These are phyloP conservation scores for Allium cepa DNA, from an alignment of 106 monocot species.

Conservation along the genomic window DNA sequence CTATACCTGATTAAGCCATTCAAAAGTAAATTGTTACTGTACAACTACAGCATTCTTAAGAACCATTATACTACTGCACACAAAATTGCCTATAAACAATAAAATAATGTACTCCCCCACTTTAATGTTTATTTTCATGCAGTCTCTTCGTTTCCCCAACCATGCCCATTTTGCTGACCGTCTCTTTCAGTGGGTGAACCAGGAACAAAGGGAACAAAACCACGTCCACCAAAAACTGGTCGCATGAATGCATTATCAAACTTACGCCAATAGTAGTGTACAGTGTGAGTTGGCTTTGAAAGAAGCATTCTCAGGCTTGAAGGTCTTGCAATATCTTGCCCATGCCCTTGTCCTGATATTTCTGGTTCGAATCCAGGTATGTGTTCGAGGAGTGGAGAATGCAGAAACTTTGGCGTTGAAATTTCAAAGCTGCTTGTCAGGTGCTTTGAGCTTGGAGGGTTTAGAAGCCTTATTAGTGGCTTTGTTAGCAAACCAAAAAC, in stretches of 20 bases:
- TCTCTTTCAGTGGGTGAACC: constrained; percentile 74
- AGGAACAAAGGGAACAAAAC: constrained; percentile 72
- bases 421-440: constrained; percentile 24
- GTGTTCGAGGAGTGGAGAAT: constrained; percentile 39
- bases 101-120: neutral
- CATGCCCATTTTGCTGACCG: constrained; percentile 29
- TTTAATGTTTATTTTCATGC: neutral
- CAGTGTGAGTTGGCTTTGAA: constrained; percentile 49
- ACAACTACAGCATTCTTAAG: too few relatives aligned
- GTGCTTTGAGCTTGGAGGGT: constrained; percentile 21
- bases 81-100: neutral
- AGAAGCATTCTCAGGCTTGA: constrained; percentile 81
- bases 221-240: constrained; percentile 80
- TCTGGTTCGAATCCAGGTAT: constrained; percentile 47
- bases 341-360: constrained; percentile 5
- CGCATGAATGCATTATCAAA: constrained; percentile 86
- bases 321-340: constrained; percentile 22
- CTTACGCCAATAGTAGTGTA: constrained; percentile 88
- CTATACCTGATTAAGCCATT: too few relatives aligned
- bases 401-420: constrained; percentile 43
- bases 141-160: neutral
- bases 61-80: neutral
- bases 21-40: too few relatives aligned
- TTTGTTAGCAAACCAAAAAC: constrained; percentile 91
- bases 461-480: constrained; percentile 58